These are phyloP conservation scores for Lipomyces starkeyi DNA, from an alignment of 805 yeast species.

Conservation along the genomic window DNA sequence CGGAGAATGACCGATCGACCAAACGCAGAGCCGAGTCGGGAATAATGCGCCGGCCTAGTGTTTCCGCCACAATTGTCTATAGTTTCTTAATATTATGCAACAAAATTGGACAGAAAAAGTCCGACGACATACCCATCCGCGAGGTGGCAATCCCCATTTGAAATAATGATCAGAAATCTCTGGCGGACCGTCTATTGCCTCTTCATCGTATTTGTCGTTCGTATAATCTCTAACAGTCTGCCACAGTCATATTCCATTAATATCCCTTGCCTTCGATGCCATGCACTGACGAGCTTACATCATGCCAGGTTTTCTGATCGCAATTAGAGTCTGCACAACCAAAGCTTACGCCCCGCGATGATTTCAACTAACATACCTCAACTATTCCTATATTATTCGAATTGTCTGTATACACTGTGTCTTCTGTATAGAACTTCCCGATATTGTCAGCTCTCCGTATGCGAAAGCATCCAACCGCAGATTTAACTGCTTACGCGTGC, in stretches of 20 bases:
- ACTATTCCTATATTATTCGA: conserved; percentile 30
- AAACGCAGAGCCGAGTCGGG: conserved; percentile 35
- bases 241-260: conserved; percentile 1
- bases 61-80: conserved; percentile 32
- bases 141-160: conserved; percentile 31
- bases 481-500: not conserved
- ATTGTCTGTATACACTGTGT: conserved; percentile 30
- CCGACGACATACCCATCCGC: conserved; percentile 32
- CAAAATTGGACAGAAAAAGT: not conserved
- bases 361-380: conserved; percentile 24
- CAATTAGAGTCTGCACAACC: not conserved
- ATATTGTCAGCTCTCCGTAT: not conserved
- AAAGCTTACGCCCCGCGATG: not conserved
- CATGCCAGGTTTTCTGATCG: conserved; percentile 37
- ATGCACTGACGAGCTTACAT: conserved; percentile 21
- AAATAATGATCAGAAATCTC: conserved; percentile 29
- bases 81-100: not conserved
- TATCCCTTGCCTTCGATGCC: not conserved
- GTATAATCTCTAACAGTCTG: conserved; percentile 31
- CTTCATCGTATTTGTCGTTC: conserved; percentile 19
- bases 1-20: conserved; percentile 32
- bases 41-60: conserved; percentile 24
- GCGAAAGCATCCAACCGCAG: not conserved
- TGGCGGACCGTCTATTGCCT: conserved; percentile 29
- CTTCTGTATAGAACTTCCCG: conserved; percentile 32